Conservation (phyloP, 75 land plant genomes). For the Cryptomeria japonica region DNA sequence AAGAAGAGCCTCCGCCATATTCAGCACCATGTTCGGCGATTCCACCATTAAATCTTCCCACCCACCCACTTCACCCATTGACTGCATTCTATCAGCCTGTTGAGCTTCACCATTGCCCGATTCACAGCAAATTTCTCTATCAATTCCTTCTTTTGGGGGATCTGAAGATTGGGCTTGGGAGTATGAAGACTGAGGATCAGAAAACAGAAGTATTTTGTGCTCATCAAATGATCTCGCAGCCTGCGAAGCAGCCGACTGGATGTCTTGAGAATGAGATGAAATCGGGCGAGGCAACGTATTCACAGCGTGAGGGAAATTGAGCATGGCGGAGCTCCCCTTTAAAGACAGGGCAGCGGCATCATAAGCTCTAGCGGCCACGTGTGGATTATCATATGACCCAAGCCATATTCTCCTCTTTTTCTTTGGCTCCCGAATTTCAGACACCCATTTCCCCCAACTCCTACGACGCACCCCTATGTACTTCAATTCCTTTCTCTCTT, state of each 20-base stretch:
- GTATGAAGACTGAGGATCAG: neutral
- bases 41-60: neutral
- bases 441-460: constrained; percentile 2
- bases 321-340: constrained; percentile 8
- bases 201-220: neutral
- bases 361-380: constrained; percentile 34
- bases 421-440: constrained; percentile 36
- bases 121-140: neutral
- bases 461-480: neutral
- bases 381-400: constrained; percentile 28
- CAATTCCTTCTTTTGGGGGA: neutral
- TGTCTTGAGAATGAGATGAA: neutral
- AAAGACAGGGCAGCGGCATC: constrained; percentile 27
- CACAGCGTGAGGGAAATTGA: neutral
- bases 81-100: neutral
- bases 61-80: neutral
- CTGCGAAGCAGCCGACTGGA: neutral
- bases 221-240: neutral
- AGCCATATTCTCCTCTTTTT: constrained; percentile 28
- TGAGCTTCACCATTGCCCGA: neutral
- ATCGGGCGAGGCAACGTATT: neutral
- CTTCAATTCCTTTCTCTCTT: constrained; percentile 23
- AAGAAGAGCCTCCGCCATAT: neutral
- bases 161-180: neutral
- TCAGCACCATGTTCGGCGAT: neutral